phyloP scores from a whole-genome alignment of 202 grass and related monocot species.

The Carex sylvatica region DNA sequence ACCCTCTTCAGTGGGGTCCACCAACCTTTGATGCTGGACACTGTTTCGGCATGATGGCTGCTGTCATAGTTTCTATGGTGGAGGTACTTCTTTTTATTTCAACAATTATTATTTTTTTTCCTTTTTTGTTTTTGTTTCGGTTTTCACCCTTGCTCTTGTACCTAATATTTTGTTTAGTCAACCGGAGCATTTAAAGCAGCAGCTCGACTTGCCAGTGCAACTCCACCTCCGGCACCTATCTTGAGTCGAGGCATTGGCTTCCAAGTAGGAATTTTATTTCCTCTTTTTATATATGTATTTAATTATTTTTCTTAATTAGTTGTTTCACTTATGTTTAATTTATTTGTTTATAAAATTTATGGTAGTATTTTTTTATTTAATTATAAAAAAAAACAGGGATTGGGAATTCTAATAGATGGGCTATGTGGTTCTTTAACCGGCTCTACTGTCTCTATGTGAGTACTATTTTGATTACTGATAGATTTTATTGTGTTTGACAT shows the following conservation, averaged over 20 bases:
- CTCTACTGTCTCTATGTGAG: slow-evolving; percentile 92
- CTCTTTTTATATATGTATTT: not conserved
- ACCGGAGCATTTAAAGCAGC: slow-evolving; percentile 91
- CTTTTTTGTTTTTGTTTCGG: not conserved
- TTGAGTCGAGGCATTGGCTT: slow-evolving; percentile 93
- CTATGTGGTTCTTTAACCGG: slow-evolving; percentile 84
- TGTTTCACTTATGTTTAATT: not conserved
- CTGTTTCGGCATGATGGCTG: slow-evolving; percentile 96
- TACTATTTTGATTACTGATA: slow-evolving; percentile 22
- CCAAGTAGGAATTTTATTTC: slow-evolving; percentile 44
- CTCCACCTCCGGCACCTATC: slow-evolving; percentile 90
- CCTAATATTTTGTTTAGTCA: slow-evolving; percentile 49
- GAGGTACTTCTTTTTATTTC: slow-evolving; percentile 47
- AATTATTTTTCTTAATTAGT: not conserved
- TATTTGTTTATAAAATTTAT: slow-evolving; percentile 13
- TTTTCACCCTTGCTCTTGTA: not conserved
- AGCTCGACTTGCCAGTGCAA: slow-evolving; percentile 90
- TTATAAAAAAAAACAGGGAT: slow-evolving; percentile 55
- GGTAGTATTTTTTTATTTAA: slow-evolving; percentile 5
- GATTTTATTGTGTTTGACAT: not conserved
- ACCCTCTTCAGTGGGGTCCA: slow-evolving; percentile 89
- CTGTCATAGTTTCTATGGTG: slow-evolving; percentile 78
- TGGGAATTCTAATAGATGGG: slow-evolving; percentile 73
- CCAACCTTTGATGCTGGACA: slow-evolving; percentile 91
- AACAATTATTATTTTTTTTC: not conserved